A percentile compares a stretch with the other conserved stretches of the same genome.
Conservation (phyloP, 163 green algal genomes). For the Prototheca wickerhamii region DNA sequence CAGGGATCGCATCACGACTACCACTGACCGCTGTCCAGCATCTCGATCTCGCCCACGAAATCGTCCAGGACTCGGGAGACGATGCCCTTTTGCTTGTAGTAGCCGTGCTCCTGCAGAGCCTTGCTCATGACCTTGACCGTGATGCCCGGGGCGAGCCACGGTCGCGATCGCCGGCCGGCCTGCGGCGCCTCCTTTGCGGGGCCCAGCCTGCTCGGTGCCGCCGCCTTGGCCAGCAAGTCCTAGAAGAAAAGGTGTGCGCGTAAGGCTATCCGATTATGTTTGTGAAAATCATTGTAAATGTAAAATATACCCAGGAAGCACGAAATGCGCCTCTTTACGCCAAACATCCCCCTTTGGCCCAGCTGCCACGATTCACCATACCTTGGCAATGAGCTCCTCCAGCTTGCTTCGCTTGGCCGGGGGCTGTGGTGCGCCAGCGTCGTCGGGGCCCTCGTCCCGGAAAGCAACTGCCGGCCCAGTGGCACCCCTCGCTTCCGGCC, state of each 20-base stretch:
- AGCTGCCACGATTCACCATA: conserved; percentile 18
- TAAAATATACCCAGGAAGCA: too few relatives aligned
- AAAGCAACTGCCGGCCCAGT: neutral
- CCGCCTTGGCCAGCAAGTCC: conserved; percentile 16
- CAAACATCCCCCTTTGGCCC: neutral
- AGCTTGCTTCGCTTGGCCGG: conserved; percentile 47
- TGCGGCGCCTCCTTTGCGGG: conserved; percentile 9
- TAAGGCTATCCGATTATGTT: conserved; percentile 1
- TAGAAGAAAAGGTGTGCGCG: neutral
- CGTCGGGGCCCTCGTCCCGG: too few relatives aligned
- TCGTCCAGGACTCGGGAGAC: conserved; percentile 61
- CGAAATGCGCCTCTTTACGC: too few relatives aligned
- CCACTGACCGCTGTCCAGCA: conserved; percentile 52
- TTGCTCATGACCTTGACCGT: conserved; percentile 87
- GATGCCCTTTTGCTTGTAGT: conserved; percentile 90
- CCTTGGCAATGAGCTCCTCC: conserved; percentile 70
- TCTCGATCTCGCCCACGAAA: conserved; percentile 74
- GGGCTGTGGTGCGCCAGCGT: neutral
- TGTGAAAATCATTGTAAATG: too few relatives aligned
- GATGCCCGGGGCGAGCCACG: conserved; percentile 46
- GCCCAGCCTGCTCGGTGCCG: conserved; percentile 21
- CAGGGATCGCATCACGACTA: too few relatives aligned
- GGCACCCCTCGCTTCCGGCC: conserved; percentile 1
- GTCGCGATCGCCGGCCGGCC: neutral
- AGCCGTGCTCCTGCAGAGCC: conserved; percentile 67